Base-by-base conservation (phyloP, 1,284 basidiomycete genomes). In the Pseudozyma flocculosa region DNA sequence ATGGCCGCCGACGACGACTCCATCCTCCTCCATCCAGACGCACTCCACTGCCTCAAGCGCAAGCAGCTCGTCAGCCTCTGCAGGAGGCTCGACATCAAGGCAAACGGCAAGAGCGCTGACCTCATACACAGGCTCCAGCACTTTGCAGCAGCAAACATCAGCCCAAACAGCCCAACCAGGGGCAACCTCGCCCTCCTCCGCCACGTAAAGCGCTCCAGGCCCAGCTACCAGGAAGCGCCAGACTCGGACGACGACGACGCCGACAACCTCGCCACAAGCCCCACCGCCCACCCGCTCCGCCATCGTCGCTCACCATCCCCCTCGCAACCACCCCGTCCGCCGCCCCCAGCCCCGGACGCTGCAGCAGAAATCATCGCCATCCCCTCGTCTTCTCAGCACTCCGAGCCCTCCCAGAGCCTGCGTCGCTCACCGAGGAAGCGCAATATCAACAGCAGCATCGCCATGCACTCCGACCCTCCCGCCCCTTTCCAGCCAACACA, bases 11-110 rank as follows among this genome's bases (percentile, higher is more conserved):
- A 46, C 18, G 50, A 51, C 45, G 40, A 40, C 56, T 57, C 46
- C 45, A 43, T 66, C 48, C 54, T 68, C 3, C 54, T 70, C 39
- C 62, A 62, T 13, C 64, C 68, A 4, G 61, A 70, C 34, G 61
- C 57, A 18, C 51, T 70, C 18, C 68, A 63, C 47, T 65, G 65
- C 45, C 64, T 70, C 45, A 70, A 70, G 39, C 52, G 68, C 44
- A 61, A 66, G 30, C 68, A 70, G 54, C 59, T 70, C 50, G 56
- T 59, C 51, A 68, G 54, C 45, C 64, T 70, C 10, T 70, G 68
- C 50, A 30, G 55, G 2, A 50, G 68, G 5, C 56, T 70, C 44
- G 68, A 53, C 18, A 57, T 70, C 51, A 70, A 68, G 38, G 64
- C 65, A 1, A 43, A 47, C 19, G 68, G 68, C 40, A 70, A 67